These are phyloP conservation scores for Agroathelia rolfsii DNA, from an alignment of 1,284 basidiomycete genomes.

Conservation along the genomic window DNA sequence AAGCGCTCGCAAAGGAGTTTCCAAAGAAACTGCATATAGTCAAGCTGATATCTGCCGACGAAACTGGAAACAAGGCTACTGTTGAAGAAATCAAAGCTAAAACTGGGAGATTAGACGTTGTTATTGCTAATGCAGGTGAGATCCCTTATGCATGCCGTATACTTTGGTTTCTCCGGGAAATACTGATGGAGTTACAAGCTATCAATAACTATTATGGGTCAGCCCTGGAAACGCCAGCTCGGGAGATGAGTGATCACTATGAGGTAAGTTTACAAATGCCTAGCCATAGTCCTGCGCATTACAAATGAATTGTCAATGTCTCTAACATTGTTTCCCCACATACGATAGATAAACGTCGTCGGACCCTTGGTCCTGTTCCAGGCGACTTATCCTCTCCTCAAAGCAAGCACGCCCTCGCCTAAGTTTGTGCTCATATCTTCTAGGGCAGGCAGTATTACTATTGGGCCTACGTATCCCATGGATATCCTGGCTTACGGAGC, in stretches of 20 bases:
- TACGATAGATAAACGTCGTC: slow-evolving; percentile 1
- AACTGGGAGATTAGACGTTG: slow-evolving; percentile 1
- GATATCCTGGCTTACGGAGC: not conserved
- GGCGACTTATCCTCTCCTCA: slow-evolving; percentile 1
- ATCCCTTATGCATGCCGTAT: too few species aligned
- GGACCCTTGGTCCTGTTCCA: slow-evolving; percentile 2
- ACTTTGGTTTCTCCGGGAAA: not conserved
- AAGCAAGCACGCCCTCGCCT: not conserved
- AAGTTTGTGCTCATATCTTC: slow-evolving; percentile 1
- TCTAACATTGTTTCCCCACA: not conserved
- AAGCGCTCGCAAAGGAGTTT: not conserved
- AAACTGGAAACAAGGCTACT: slow-evolving; percentile 1
- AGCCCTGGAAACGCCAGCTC: not conserved
- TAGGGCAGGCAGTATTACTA: not conserved
- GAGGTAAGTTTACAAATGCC: not conserved
- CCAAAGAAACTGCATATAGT: not conserved
- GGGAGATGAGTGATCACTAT: not conserved
- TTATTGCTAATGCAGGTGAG: slow-evolving; percentile 6
- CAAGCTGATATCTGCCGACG: not conserved
- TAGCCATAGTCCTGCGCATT: not conserved
- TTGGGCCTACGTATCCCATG: not conserved
- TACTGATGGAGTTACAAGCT: not conserved
- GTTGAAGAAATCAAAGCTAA: slow-evolving; percentile 3
- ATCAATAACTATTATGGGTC: not conserved
- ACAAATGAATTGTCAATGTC: not conserved